Base-by-base conservation (phyloP, 1,139 yeast species). In the Yamadazyma oceani region DNA sequence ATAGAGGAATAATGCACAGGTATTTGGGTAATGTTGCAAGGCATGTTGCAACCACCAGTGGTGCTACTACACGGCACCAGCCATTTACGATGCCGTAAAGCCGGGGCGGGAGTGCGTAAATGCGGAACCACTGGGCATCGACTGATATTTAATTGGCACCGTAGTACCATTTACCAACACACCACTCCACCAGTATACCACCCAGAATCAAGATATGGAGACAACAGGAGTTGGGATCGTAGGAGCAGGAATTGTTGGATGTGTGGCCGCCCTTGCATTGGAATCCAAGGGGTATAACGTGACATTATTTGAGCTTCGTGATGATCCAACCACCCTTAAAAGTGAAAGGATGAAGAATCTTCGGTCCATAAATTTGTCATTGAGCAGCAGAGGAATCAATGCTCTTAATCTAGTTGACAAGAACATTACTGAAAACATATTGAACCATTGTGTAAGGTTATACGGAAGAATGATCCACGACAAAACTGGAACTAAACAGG, bases 231-330 rank as follows among this genome's bases (percentile, higher is more conserved):
- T 80, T 10, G 85, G 78, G 1, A 69, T 83, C 26, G 75, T 82
- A 11, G 90, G 94, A 1, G 96, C 95, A 1, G 97, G 97, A 0
- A 76, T 87, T 3, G 97, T 90, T 3, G 97, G 97, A 1, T 77
- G 94, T 39, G 68, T 88, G n/a, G 78, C 92, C 0, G 95, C 96
- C 0, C 61, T 90, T 17, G 95, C 92, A 0, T 73, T 90, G 34
- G 78, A 82, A 3, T 69, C 79, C 39, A 73, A 78, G 42, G 96
- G 96, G n/a, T 84, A 76, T 57, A 48, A 73, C 0, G 97, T 90
- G 11, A 70, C 80, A 0, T 57, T 90, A 5, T 85, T 77, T 49
- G 97, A 90, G 48, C 66, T 78, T 41, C 50, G 76, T 35, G 50
- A 60, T 5, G 78, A 73, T 46, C 76, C 75, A 10, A 12, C 21